Evolutionary conservation across 2,329 filamentous ascomycete genomes (phyloP).

Genomic region (Penicillium sp.): DNA sequence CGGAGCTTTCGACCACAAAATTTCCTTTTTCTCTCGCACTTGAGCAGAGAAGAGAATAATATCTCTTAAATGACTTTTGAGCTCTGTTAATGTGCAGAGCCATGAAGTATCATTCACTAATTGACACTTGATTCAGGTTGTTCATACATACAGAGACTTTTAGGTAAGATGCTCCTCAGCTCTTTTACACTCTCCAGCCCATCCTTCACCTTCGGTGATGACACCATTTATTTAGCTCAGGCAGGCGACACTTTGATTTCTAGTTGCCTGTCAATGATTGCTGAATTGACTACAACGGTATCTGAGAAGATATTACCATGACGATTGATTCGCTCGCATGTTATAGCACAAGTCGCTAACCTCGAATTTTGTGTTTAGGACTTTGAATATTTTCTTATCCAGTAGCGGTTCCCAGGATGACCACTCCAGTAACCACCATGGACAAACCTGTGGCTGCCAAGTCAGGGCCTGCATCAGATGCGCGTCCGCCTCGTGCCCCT

Average conservation of each 20-base stretch:
- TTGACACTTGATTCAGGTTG: slow-evolving; percentile 2
- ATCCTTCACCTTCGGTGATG: slow-evolving; percentile 37
- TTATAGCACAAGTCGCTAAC: slow-evolving; percentile 19
- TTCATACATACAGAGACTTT: background rate
- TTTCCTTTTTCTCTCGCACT: slow-evolving; percentile 7
- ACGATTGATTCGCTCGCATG: slow-evolving; percentile 6
- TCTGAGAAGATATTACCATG: slow-evolving; percentile 57
- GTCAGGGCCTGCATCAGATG: slow-evolving; percentile 12
- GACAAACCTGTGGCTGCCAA: slow-evolving; percentile 13
- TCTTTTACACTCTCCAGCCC: slow-evolving; percentile 5
- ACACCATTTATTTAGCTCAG: slow-evolving; percentile 38
- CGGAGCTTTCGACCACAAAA: slow-evolving; percentile 11
- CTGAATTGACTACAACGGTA: slow-evolving; percentile 91
- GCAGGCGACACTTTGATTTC: slow-evolving; percentile 45
- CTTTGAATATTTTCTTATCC: slow-evolving; percentile 11
- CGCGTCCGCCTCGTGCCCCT: slow-evolving; percentile 20
- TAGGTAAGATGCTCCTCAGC: slow-evolving; percentile 16
- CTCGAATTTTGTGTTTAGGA: slow-evolving; percentile 10
- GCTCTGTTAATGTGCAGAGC: slow-evolving; percentile 6
- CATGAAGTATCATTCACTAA: background rate
- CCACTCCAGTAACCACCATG: slow-evolving; percentile 16
- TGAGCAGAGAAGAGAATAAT: background rate
- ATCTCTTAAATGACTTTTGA: background rate
- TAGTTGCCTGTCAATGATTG: slow-evolving; percentile 43
- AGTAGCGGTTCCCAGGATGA: slow-evolving; percentile 25